A percentile compares a stretch with the other conserved stretches of the same genome.
These are phyloP conservation scores for Adansonia rubrostipa DNA, from an alignment of 441 rosid species.

Conservation along the genomic window DNA sequence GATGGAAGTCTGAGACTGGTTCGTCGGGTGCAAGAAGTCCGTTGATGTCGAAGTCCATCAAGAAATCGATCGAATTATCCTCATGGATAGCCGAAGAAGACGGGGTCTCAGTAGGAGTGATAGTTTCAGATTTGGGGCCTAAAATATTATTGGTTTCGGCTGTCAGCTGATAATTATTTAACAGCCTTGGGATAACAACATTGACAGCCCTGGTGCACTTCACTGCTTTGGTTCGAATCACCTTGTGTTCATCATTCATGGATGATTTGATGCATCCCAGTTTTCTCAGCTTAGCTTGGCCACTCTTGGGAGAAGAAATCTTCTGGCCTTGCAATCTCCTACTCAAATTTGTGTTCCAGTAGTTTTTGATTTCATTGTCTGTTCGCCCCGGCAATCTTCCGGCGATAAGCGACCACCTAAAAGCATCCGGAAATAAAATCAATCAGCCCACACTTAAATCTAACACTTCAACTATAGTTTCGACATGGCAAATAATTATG, in stretches of 20 bases:
- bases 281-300: background rate
- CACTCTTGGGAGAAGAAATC: conserved; percentile 8
- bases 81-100: conserved; percentile 4
- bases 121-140: background rate
- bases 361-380: conserved; percentile 66
- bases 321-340: conserved; percentile 42
- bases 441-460: background rate
- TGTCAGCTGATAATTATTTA: background rate
- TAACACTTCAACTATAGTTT: background rate
- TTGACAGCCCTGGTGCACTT: conserved; percentile 26
- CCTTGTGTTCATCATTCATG: background rate
- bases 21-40: background rate
- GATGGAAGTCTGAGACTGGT: background rate
- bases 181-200: background rate
- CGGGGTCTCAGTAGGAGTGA: background rate
- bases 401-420: conserved; percentile 69
- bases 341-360: conserved; percentile 60
- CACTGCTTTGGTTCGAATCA: conserved; percentile 34
- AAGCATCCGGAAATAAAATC: background rate
- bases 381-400: conserved; percentile 35
- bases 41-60: conserved; percentile 17
- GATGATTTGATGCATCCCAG: background rate
- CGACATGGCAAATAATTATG: too few relatives aligned
- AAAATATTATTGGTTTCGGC: background rate
- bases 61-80: background rate